Evolutionary conservation across 192 early-diverging fungal genomes (phyloP).

Genomic region (Podila horticola): DNA sequence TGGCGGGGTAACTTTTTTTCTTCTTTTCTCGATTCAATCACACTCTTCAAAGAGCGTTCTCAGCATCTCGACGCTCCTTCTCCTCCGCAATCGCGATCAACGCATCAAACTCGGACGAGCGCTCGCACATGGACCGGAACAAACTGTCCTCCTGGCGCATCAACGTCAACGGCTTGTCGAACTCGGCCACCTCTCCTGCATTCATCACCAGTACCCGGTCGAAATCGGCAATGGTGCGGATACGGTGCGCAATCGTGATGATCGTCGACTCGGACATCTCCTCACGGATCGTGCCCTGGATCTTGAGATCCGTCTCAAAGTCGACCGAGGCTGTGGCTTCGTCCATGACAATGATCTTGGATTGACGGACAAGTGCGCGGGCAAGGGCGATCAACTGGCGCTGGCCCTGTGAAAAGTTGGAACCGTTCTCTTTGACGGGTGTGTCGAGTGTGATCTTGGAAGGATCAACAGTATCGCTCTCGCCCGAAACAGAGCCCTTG

Average conservation of each 20-base stretch:
- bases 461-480: constrained; percentile 20
- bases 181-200: constrained; percentile 81
- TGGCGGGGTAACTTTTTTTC: too few species aligned
- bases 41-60: neutral
- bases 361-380: constrained; percentile 73
- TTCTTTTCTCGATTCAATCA: too few species aligned
- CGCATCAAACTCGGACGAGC: constrained; percentile 82
- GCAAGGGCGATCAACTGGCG: constrained; percentile 78
- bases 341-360: constrained; percentile 79
- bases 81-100: constrained; percentile 71
- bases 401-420: constrained; percentile 80
- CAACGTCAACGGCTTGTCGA: constrained; percentile 80
- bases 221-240: constrained; percentile 82
- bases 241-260: constrained; percentile 88
- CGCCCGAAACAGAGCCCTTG: neutral
- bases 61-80: constrained; percentile 26
- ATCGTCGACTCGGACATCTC: constrained; percentile 78
- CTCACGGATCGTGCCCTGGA: constrained; percentile 85
- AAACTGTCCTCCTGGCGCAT: constrained; percentile 69
- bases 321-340: constrained; percentile 95
- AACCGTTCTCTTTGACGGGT: constrained; percentile 79
- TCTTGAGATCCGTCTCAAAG: constrained; percentile 81
- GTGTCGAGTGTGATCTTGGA: constrained; percentile 68
- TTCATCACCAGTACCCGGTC: constrained; percentile 74
- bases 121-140: constrained; percentile 84